Evolutionary conservation across 2,329 filamentous ascomycete species (phyloP).

Genomic region (Rhynchosporium secalis): DNA sequence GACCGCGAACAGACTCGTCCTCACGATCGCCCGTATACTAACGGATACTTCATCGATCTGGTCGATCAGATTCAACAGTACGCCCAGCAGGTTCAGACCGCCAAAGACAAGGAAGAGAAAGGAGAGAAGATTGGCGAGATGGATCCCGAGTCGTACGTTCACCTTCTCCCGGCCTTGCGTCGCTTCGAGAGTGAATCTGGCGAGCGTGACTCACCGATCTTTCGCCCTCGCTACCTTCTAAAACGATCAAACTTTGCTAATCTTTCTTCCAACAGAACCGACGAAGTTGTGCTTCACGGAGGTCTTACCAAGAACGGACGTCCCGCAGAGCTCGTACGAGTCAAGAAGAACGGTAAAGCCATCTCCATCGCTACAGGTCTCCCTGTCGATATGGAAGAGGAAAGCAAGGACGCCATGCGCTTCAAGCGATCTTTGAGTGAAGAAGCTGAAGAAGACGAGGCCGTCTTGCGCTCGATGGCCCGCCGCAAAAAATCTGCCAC

Average conservation of each 20-base stretch:
- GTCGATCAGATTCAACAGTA: constrained; percentile 91
- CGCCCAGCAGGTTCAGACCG: constrained; percentile 77
- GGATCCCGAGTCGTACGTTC: constrained; percentile 59
- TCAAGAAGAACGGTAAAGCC: constrained; percentile 76
- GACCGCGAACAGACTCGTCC: constrained; percentile 84
- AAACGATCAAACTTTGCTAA: constrained; percentile 30
- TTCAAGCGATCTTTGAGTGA: constrained; percentile 69
- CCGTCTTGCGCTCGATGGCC: constrained; percentile 89
- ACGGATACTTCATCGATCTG: constrained; percentile 95
- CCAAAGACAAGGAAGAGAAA: constrained; percentile 65
- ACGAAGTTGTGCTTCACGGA: constrained; percentile 78
- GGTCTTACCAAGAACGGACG: constrained; percentile 80
- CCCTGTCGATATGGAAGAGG: constrained; percentile 58
- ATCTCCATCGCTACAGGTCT: constrained; percentile 75
- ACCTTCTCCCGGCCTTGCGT: constrained; percentile 19
- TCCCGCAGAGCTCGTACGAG: constrained; percentile 79
- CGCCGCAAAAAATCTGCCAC: constrained; percentile 91
- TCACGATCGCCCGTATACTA: constrained; percentile 86
- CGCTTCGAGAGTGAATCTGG: constrained; percentile 6
- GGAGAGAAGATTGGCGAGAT: constrained; percentile 54
- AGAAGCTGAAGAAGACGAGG: constrained; percentile 75
- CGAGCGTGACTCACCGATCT: constrained; percentile 15
- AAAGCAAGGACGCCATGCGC: constrained; percentile 49
- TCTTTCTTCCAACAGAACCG: constrained; percentile 49
- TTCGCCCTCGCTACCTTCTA: neutral